Percentiles rank a stretch among this genome's conserved stretches.
These are phyloP conservation scores for Phaffia rhodozyma DNA, from an alignment of 1,284 basidiomycete species.

Conservation along the genomic window DNA sequence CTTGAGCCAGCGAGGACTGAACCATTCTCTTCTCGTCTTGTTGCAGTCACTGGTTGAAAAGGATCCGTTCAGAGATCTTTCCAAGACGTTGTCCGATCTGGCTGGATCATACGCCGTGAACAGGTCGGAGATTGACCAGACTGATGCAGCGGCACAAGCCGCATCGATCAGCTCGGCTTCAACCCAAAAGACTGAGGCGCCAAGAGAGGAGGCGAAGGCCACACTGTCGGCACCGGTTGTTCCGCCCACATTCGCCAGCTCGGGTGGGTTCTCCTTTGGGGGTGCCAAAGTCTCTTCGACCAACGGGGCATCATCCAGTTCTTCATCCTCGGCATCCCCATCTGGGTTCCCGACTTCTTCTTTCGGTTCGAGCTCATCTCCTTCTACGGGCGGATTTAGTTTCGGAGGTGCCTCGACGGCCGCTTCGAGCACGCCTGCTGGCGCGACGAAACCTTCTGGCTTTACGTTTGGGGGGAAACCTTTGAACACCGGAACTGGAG, in stretches of 20 bases:
- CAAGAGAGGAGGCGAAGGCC: not conserved
- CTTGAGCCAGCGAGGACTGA: constrained; percentile 11
- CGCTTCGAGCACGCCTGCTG: no score
- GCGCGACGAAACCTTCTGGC: no score
- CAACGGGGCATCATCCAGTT: not conserved
- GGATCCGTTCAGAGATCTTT: constrained; percentile 16
- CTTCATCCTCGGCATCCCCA: not conserved
- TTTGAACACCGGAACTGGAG: not conserved
- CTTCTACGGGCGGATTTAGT: no score
- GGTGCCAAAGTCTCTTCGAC: not conserved
- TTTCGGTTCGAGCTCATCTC: no score
- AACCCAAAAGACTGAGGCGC: not conserved
- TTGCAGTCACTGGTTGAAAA: constrained; percentile 9
- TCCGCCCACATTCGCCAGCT: not conserved
- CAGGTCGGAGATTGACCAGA: constrained; percentile 3
- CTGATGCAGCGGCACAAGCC: not conserved
- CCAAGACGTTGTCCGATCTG: constrained; percentile 8
- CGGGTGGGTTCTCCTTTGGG: not conserved
- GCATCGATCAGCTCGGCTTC: not conserved
- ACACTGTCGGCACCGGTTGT: not conserved
- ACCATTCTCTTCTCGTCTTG: constrained; percentile 12
- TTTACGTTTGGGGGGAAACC: no score
- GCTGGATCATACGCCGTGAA: constrained; percentile 6
- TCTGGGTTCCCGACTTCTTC: not conserved
- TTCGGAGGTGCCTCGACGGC: no score